Evolutionary conservation across 805 yeast species (phyloP), one percentile per base, ranked within the genome.

Genomic region (Saccharomycopsis sp.): DNA sequence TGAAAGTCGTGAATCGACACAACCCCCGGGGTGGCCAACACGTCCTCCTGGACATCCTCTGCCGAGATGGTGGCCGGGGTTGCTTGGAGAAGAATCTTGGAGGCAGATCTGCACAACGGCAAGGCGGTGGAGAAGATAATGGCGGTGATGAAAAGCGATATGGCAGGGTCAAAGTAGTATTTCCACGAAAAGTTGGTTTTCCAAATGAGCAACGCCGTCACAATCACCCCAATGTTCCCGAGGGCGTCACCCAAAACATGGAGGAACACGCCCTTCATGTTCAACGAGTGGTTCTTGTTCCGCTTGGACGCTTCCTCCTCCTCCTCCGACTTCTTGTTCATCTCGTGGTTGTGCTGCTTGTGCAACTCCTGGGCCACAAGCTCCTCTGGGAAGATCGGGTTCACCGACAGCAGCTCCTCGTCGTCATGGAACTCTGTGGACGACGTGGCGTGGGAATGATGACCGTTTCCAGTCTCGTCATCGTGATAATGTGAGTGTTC

Each of bases 211-310:
- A 89, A 48, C 2, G 97, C 98, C 2, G 96, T 79, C 3, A 71
- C 59, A 43, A 89, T 92, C 39, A 89, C 98, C 50, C 97, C 97
- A 41, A 89, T 64, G 57, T 89, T 89, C 48, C 98, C 97, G 42
- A 89, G 67, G 1, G 97, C 97, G 61, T 89, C 98, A 34, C 97
- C 97, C 52, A 92, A 48, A 9, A 92, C 98, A 56, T 89, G 98
- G 55, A 89, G 67, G 56, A 85, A 92, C 3, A 89, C 96, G 49
- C 98, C 98, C 53, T 85, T 88, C 96, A 89, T 89, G 61, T 92
- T 89, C 65, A 89, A 66, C n/a, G 95, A 83, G 55, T 72, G 75
- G 23, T 60, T 52, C 13, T 45, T 48, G 16, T 27, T 38, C 23
- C 39, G 38, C 43, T 30, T 25, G 37, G 49, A 41, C 48, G 27